Conservation (phyloP, 148 eudicot species). For the Heliosperma pusillum region DNA sequence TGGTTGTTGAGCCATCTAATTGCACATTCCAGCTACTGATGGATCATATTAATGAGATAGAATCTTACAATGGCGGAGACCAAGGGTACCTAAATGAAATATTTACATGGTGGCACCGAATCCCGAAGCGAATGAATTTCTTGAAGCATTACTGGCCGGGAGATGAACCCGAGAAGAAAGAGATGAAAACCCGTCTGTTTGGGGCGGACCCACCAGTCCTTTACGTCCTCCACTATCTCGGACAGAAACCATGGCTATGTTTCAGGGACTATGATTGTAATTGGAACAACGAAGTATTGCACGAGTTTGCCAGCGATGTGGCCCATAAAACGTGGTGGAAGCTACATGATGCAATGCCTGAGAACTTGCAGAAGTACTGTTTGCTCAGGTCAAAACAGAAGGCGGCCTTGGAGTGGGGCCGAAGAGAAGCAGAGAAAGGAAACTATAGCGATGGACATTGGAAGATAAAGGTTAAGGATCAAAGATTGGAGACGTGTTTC, state of each 20-base stretch:
- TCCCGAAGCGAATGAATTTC: conserved; percentile 82
- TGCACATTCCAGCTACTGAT: conserved; percentile 75
- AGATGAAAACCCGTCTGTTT: conserved; percentile 60
- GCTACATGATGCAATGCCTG: conserved; percentile 88
- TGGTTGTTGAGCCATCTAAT: conserved; percentile 93
- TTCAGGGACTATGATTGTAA: conserved; percentile 92
- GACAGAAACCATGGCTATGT: conserved; percentile 89
- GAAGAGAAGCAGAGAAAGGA: conserved; percentile 75
- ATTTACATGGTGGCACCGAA: conserved; percentile 96
- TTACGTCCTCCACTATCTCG: conserved; percentile 79
- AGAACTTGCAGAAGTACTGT: conserved; percentile 69
- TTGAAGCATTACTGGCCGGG: conserved; percentile 82
- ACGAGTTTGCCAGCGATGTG: conserved; percentile 86
- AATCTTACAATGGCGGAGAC: conserved; percentile 91
- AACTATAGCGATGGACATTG: conserved; percentile 76
- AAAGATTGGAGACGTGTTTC: conserved; percentile 58
- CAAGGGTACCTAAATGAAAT: conserved; percentile 90
- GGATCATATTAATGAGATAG: conserved; percentile 82
- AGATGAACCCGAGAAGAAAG: conserved; percentile 70
- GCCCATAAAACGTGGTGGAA: conserved; percentile 88
- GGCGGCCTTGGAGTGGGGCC: conserved; percentile 76
- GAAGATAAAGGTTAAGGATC: conserved; percentile 63
- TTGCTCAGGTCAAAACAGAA: conserved; percentile 76
- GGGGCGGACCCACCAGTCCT: conserved; percentile 81
- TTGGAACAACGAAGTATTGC: conserved; percentile 70